phyloP scores from a whole-genome alignment of 2,329 filamentous ascomycete species.

The Blumeria hordei region DNA sequence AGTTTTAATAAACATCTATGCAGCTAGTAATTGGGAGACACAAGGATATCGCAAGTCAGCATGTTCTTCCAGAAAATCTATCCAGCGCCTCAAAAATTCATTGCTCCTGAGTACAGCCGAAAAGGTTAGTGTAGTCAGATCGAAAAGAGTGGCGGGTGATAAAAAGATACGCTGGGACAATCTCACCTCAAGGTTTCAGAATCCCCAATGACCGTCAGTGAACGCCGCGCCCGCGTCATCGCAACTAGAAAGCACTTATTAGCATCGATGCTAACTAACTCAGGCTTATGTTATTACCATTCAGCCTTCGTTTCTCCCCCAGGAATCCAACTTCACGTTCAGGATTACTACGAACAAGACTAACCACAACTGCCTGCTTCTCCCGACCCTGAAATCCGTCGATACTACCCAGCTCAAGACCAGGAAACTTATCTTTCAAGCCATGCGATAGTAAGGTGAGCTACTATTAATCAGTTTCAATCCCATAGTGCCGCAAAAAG shows the following conservation, averaged over 20 bases:
- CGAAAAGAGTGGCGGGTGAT: neutral
- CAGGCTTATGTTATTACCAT: constrained; percentile 31
- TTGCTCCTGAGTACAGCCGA: constrained; percentile 37
- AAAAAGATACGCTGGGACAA: constrained; percentile 2
- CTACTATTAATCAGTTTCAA: constrained; percentile 18
- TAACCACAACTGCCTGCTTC: constrained; percentile 86
- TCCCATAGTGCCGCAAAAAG: neutral
- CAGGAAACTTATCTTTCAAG: constrained; percentile 59
- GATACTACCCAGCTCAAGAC: constrained; percentile 83
- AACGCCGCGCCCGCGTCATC: constrained; percentile 85
- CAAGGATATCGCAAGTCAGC: constrained; percentile 80
- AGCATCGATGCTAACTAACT: neutral
- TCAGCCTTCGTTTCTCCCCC: constrained; percentile 72
- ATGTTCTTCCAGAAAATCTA: constrained; percentile 71
- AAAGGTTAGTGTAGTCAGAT: too few species aligned
- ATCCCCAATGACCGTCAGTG: constrained; percentile 77
- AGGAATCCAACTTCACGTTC: constrained; percentile 81
- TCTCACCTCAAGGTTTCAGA: constrained; percentile 76
- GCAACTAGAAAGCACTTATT: constrained; percentile 15
- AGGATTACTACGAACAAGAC: constrained; percentile 75
- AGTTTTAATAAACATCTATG: neutral
- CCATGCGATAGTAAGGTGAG: constrained; percentile 50
- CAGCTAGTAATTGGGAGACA: constrained; percentile 12
- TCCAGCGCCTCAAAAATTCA: constrained; percentile 71
- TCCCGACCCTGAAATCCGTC: constrained; percentile 95